Base-by-base conservation (phyloP, 352 stramenopile genomes). In the Phytopythium vexans region DNA sequence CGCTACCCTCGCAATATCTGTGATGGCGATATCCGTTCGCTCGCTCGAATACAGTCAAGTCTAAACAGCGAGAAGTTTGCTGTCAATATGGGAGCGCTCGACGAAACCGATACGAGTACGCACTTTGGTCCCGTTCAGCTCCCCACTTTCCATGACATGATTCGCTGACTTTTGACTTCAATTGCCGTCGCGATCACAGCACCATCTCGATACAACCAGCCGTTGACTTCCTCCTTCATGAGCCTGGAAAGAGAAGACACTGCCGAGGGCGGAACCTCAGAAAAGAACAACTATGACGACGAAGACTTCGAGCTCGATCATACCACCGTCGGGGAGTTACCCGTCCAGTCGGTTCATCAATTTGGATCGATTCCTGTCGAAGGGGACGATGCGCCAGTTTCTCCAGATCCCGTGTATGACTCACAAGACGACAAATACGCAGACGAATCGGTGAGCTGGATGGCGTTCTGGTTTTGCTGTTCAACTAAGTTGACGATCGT, bases 11-110 rank as follows among this genome's bases (percentile, higher is more conserved):
- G 12, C 21, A 27, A 27, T 27, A 27, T 27, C 21, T 27, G 21
- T 27, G 21, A 27, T 27, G 21, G 21, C 21, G 21, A 27, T 31
- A 3, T 10, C 33, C 14, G 12, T 15, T 16, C 3, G 15, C 27
- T 9, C 3, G 7, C 14, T 16, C 33, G 2, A n/a, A 34, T 49
- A 12, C 47, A 88, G 77, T 88, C 81, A 3, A 89, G 78, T 54
- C 60, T 83, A 33, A 83, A 88, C 34, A 91, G 78, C 49, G 81
- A 88, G 12, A 88, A 86, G 14, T 89, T 92, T 66, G 70, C 64
- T 12, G 68, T 92, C 27, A 86, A 92, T 39, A 56, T 71, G 9
- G 68, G 84, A 33, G 81, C 74, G 14, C 58, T 92, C 2, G 68
- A 75, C 6, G 67, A 75, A 21, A 83, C 56, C 44, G 67, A 77